Evolutionary conservation across 1,139 yeast species (phyloP), one percentile per base, ranked within the genome.

Genomic region (Lodderomyces parapsilosis): DNA sequence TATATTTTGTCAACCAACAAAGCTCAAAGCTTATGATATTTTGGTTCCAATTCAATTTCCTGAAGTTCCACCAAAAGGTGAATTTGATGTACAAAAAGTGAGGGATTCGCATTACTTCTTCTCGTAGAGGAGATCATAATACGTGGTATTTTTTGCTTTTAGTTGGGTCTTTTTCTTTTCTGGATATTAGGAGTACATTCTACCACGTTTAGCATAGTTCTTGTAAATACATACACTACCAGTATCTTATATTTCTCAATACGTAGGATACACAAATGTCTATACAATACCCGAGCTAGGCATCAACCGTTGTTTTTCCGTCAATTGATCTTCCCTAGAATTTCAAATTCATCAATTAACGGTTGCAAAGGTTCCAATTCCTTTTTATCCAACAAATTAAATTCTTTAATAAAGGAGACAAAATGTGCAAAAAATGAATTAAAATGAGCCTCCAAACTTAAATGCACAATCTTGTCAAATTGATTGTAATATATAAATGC

Each of bases 381-480:
- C 48, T 74, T 72, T 46, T 81, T 68, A 51, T 91, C 98, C 39
- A 93, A 73, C 51, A 93, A 75, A 43, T 79, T 83, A 63, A 88
- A 93, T 53, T 90, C 96, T 56, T 86, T 85, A 14, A 86, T 81
- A 57, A 93, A 87, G 44, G 96, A 85, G 41, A 91, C 77, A 59
- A 86, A 93, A 62, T 94, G 99, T n/a, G 96, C 94, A 65, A 93
- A 94, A 57, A 91, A 89, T 4, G 98, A 90, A 64, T 94, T 93
- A 96, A 96, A 93, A 62, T 94, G 99, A 1, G 99, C 97, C 62
- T 93, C 99, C 48, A 93, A 65, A 3, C 96, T 84, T 49, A 94
- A 68, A 62, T 93, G 98, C 23, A 93, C 82, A 34, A 93, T 79
- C 58, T 85, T 88, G 53, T 93, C 99, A 63, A 90, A 93, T 63